These are phyloP conservation scores for Sporothrix curviconia DNA, from an alignment of 2,329 filamentous ascomycete genomes.

Conservation along the genomic window DNA sequence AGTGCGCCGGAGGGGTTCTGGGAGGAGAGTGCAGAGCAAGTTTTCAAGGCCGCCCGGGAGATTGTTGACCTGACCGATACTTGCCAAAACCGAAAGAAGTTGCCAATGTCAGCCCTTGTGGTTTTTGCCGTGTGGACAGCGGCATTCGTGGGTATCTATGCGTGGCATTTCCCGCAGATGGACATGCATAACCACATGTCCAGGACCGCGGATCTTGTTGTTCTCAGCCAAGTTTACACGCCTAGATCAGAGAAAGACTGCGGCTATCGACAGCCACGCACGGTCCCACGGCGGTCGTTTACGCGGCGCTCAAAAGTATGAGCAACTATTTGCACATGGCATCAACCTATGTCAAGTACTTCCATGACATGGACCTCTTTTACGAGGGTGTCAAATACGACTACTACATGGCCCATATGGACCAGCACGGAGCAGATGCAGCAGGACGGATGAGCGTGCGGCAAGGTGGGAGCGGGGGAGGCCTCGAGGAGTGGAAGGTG, in stretches of 20 bases:
- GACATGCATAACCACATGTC: conserved; percentile 51
- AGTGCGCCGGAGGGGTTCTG: conserved; percentile 51
- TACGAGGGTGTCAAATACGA: conserved; percentile 46
- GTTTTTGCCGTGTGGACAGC: conserved; percentile 63
- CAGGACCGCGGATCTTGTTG: conserved; percentile 17
- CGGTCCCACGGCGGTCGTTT: conserved; percentile 41
- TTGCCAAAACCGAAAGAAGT: conserved; percentile 48
- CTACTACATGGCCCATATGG: conserved; percentile 31
- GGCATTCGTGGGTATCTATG: conserved; percentile 60
- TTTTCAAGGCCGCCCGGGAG: conserved; percentile 56
- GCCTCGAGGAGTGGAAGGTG: conserved; percentile 48
- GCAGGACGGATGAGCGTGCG: conserved; percentile 32
- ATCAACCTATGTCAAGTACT: conserved; percentile 46
- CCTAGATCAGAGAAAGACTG: not conserved
- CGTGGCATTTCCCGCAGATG: conserved; percentile 62
- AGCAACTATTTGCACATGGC: conserved; percentile 49
- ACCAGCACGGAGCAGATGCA: conserved; percentile 16
- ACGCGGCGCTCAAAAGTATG: conserved; percentile 46
- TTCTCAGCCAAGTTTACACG: not conserved
- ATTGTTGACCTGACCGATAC: conserved; percentile 60
- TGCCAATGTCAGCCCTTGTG: conserved; percentile 62
- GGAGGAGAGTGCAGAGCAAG: conserved; percentile 53
- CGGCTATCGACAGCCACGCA: conserved; percentile 25
- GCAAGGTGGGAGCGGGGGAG: conserved; percentile 40
- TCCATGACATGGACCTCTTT: conserved; percentile 47